These are phyloP conservation scores for Boletus barrowsii DNA, from an alignment of 768 basidiomycete species.

Conservation along the genomic window DNA sequence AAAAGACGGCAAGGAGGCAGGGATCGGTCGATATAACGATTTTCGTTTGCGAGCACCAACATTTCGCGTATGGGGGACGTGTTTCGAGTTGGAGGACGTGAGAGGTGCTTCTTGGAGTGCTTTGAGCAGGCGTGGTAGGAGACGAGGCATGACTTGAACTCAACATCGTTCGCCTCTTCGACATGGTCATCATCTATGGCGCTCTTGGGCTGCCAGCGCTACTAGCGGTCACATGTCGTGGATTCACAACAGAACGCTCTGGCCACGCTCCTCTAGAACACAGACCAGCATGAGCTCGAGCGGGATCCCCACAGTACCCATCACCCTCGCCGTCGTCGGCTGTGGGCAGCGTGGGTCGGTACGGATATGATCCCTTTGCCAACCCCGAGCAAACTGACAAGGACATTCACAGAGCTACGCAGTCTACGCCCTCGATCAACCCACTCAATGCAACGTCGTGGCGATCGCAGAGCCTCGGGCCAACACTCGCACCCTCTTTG, in stretches of 20 bases:
- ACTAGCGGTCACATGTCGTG: constrained; percentile 21
- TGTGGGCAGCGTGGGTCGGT: constrained; percentile 84
- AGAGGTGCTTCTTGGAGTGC: constrained; percentile 33
- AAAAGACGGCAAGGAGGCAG: constrained; percentile 39
- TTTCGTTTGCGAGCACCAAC: constrained; percentile 24
- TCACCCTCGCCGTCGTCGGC: constrained; percentile 77
- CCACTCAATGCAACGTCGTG: constrained; percentile 69
- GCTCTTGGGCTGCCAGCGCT: background rate
- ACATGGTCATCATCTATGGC: background rate
- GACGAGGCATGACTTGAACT: constrained; percentile 53
- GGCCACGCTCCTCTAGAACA: constrained; percentile 29
- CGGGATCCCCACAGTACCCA: constrained; percentile 30
- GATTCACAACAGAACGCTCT: constrained; percentile 33
- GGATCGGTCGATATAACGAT: constrained; percentile 35
- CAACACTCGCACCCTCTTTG: constrained; percentile 58
- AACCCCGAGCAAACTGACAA: background rate
- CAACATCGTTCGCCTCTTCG: too few species aligned
- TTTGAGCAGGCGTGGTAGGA: constrained; percentile 62
- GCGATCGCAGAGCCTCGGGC: constrained; percentile 83
- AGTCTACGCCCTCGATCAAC: constrained; percentile 54
- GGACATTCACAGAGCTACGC: constrained; percentile 52
- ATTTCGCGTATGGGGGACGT: constrained; percentile 10
- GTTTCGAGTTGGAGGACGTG: constrained; percentile 5
- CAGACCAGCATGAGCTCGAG: constrained; percentile 20
- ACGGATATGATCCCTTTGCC: constrained; percentile 2